Conservation (phyloP, 2,329 filamentous ascomycete genomes). For the Tolypocladium tropicale region DNA sequence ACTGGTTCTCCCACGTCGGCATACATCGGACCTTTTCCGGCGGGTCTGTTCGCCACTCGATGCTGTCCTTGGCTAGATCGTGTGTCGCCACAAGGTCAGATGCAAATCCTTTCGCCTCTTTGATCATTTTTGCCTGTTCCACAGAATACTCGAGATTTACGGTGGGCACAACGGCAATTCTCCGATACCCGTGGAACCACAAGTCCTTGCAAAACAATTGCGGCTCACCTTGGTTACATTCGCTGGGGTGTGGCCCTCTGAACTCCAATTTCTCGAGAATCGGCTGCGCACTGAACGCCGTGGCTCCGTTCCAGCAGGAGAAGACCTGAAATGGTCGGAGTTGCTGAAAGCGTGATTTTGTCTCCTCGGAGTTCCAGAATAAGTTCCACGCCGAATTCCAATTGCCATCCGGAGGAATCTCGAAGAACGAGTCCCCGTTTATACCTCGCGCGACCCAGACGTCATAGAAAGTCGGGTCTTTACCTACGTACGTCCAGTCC, state of each 20-base stretch:
- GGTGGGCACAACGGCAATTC: slow-evolving; percentile 44
- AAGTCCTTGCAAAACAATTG: slow-evolving; percentile 47
- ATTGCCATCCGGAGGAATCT: slow-evolving; percentile 36
- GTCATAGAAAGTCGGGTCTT: slow-evolving; percentile 43
- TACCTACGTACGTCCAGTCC: slow-evolving; percentile 41
- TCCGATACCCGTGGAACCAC: slow-evolving; percentile 37
- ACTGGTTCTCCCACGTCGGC: slow-evolving; percentile 28
- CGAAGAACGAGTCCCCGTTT: slow-evolving; percentile 43
- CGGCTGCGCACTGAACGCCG: slow-evolving; percentile 35
- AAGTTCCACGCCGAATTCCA: slow-evolving; percentile 39
- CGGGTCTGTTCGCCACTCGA: slow-evolving; percentile 33
- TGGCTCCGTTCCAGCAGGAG: slow-evolving; percentile 50
- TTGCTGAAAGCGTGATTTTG: slow-evolving; percentile 19
- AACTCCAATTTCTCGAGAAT: slow-evolving; percentile 35
- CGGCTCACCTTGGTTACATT: slow-evolving; percentile 46
- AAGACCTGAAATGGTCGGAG: slow-evolving; percentile 48
- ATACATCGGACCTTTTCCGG: slow-evolving; percentile 39
- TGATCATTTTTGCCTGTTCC: slow-evolving; percentile 32
- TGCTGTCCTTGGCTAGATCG: slow-evolving; percentile 15
- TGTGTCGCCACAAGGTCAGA: slow-evolving; percentile 20
- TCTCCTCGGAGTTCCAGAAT: slow-evolving; percentile 38
- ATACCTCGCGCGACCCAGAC: slow-evolving; percentile 44
- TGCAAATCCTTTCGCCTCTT: slow-evolving; percentile 38
- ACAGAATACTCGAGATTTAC: slow-evolving; percentile 46
- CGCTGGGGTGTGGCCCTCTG: slow-evolving; percentile 23